Evolutionary conservation across 192 early-diverging fungal species (phyloP).

Genomic region (Gonapodya sp.): DNA sequence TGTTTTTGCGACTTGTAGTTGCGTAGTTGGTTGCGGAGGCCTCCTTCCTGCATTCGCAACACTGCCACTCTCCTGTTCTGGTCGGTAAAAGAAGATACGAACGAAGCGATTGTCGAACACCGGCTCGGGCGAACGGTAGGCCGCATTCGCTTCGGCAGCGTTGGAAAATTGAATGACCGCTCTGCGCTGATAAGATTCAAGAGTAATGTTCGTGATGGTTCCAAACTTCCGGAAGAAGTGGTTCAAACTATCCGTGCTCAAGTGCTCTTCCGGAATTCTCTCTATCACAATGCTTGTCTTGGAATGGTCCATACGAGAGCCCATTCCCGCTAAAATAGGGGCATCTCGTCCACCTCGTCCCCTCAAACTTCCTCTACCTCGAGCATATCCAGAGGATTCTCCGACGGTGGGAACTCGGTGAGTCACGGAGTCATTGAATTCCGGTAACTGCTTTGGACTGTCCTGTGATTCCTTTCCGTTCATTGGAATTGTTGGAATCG

Average conservation of each 20-base stretch:
- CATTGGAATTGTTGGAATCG: no score
- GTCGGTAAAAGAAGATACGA: slow-evolving; percentile 65
- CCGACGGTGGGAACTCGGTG: not conserved
- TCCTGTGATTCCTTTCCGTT: no score
- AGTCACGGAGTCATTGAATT: no score
- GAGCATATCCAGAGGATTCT: slow-evolving; percentile 9
- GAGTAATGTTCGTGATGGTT: slow-evolving; percentile 57
- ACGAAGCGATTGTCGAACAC: slow-evolving; percentile 83
- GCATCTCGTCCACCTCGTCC: slow-evolving; percentile 32
- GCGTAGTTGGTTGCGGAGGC: slow-evolving; percentile 17
- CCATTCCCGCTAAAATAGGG: no score
- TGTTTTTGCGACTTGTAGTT: not conserved
- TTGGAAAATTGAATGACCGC: slow-evolving; percentile 57
- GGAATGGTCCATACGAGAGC: slow-evolving; percentile 13
- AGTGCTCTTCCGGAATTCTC: slow-evolving; percentile 61
- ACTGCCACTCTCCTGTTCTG: slow-evolving; percentile 28
- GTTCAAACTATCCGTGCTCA: slow-evolving; percentile 59
- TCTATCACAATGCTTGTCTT: slow-evolving; percentile 57
- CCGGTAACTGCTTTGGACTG: no score
- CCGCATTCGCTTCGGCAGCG: slow-evolving; percentile 52
- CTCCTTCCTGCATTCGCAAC: slow-evolving; percentile 14
- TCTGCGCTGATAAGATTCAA: slow-evolving; percentile 39
- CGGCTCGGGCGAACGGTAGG: slow-evolving; percentile 61
- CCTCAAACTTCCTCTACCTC: slow-evolving; percentile 30
- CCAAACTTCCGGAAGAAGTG: slow-evolving; percentile 74